Conservation (phyloP, 2,329 filamentous ascomycete genomes). For the Hypoxylon sp. region DNA sequence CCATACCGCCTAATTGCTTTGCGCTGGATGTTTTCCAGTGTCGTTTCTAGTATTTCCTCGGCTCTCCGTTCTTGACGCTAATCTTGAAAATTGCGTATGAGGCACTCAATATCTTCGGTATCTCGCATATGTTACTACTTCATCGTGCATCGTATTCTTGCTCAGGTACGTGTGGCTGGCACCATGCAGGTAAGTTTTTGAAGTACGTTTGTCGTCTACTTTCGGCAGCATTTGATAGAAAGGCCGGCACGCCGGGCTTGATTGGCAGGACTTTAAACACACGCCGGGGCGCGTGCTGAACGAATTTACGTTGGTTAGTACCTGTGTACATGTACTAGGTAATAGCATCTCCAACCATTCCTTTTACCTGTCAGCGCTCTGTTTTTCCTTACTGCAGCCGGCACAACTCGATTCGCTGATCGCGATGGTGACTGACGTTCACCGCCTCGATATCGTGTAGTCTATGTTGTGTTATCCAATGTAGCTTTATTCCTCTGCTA, state of each 20-base stretch:
- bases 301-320: not conserved
- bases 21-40: not conserved
- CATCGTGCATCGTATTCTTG: not conserved
- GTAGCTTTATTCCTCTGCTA: too few relatives aligned
- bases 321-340: too few relatives aligned
- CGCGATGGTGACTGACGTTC: slow-evolving; percentile 1
- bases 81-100: too few relatives aligned
- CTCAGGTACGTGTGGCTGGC: slow-evolving; percentile 15
- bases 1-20: slow-evolving; percentile 44
- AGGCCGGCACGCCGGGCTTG: not conserved
- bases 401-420: slow-evolving; percentile 3
- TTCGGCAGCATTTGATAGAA: slow-evolving; percentile 28
- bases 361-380: too few relatives aligned
- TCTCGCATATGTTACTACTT: not conserved
- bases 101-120: not conserved
- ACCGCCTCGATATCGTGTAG: slow-evolving; percentile 23
- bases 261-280: slow-evolving; percentile 11
- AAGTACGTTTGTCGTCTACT: slow-evolving; percentile 23
- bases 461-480: slow-evolving; percentile 7
- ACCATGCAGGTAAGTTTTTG: slow-evolving; percentile 30
- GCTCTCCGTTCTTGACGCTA: not conserved
- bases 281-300: slow-evolving; percentile 17
- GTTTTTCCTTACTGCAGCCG: too few relatives aligned
- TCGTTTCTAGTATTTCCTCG: not conserved
- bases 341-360: too few relatives aligned